phyloP scores from a whole-genome alignment of 106 monocot genomes.

The Cymbidium sinense region DNA sequence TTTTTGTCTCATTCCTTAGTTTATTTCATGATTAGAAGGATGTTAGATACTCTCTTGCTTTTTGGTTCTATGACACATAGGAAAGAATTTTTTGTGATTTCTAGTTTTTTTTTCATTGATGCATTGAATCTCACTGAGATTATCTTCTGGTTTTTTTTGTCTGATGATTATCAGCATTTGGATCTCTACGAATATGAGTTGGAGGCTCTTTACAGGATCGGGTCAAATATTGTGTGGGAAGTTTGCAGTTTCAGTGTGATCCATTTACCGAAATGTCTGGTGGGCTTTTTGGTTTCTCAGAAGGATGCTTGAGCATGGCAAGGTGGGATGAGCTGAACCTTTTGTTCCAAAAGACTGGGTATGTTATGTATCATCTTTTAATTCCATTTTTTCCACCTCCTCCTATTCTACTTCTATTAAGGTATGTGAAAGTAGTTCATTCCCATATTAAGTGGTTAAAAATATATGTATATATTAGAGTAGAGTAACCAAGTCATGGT shows the following conservation, averaged over 20 bases:
- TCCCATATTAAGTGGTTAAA: too few species aligned
- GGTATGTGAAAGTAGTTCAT: background rate
- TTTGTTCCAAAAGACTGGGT: constrained; percentile 71
- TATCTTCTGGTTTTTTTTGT: background rate
- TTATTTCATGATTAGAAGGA: too few species aligned
- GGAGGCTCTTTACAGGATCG: constrained; percentile 86
- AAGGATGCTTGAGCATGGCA: constrained; percentile 59
- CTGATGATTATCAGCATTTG: constrained; percentile 35
- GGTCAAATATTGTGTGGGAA: constrained; percentile 49
- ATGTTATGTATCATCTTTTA: constrained; percentile 2
- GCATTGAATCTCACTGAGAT: background rate
- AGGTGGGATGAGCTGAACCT: constrained; percentile 74
- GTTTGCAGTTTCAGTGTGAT: constrained; percentile 26
- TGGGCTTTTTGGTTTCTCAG: constrained; percentile 76
- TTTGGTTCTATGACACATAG: background rate
- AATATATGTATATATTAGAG: too few species aligned
- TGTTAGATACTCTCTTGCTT: background rate
- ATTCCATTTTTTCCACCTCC: background rate
- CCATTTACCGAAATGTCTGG: constrained; percentile 33
- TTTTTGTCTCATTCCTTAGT: too few species aligned
- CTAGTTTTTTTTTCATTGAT: too few species aligned
- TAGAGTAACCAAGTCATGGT: too few species aligned
- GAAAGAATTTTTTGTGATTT: background rate
- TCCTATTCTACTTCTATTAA: background rate
- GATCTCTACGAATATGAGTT: constrained; percentile 54